phyloP scores from a whole-genome alignment of 805 yeast species.

The Komagataella phaffii region DNA sequence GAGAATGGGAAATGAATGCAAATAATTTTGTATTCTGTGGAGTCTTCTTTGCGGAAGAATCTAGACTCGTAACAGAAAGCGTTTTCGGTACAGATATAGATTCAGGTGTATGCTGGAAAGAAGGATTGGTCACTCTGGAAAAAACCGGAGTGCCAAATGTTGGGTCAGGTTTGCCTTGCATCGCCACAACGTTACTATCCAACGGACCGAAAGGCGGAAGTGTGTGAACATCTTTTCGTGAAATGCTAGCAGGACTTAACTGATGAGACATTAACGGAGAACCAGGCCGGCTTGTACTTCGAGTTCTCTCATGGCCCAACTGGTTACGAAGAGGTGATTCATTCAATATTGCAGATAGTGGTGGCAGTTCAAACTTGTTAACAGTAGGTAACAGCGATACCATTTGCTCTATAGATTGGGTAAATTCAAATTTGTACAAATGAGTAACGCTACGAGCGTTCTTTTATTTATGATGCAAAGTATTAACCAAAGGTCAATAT shows the following conservation, averaged over 20 bases:
- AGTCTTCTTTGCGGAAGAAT: not conserved
- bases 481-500: not conserved
- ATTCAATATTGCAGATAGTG: not conserved
- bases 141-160: not conserved
- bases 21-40: constrained; percentile 24
- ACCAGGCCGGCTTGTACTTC: not conserved
- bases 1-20: constrained; percentile 91
- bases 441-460: not conserved
- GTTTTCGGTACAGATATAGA: not conserved
- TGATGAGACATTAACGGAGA: not conserved
- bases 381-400: not conserved
- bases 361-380: not conserved
- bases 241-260: not conserved
- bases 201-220: not conserved
- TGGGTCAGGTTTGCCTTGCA: not conserved
- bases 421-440: not conserved
- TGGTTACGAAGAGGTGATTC: not conserved
- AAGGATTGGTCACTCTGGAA: not conserved
- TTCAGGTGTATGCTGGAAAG: not conserved
- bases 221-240: not conserved
- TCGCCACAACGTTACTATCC: not conserved
- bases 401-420: not conserved
- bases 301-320: not conserved
- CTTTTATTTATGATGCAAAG: not conserved
- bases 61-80: not conserved